phyloP scores from a whole-genome alignment of 805 yeast genomes.

The Wickerhamiella siamensis region DNA sequence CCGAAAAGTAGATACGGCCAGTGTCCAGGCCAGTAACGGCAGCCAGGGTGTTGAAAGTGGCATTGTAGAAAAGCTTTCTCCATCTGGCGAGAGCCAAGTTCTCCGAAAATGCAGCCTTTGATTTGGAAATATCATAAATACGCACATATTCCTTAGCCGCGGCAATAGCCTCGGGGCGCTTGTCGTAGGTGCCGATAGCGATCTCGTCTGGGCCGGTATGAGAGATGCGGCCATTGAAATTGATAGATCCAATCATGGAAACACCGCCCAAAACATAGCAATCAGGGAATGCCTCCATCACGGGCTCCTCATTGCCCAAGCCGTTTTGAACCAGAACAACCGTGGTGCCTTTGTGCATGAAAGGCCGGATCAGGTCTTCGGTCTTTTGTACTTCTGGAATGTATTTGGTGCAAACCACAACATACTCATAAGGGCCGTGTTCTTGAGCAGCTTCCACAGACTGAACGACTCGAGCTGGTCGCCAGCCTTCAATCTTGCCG shows the following conservation, averaged over 20 bases:
- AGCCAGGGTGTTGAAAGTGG: conserved; percentile 47
- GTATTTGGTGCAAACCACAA: conserved; percentile 48
- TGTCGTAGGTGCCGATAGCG: conserved; percentile 39
- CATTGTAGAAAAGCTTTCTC: conserved; percentile 56
- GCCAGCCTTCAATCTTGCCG: conserved; percentile 41
- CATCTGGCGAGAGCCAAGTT: conserved; percentile 43
- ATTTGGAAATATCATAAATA: conserved; percentile 33
- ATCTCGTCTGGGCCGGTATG: conserved; percentile 40
- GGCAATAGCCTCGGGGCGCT: conserved; percentile 21
- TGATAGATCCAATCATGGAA: conserved; percentile 47
- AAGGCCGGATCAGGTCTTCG: conserved; percentile 38
- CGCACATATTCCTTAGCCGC: conserved; percentile 33
- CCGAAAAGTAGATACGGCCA: conserved; percentile 37
- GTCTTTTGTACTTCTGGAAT: conserved; percentile 46
- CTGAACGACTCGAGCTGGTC: conserved; percentile 29
- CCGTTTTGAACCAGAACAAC: conserved; percentile 55
- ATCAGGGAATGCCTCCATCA: conserved; percentile 37
- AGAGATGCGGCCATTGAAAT: conserved; percentile 33
- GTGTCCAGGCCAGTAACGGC: conserved; percentile 45
- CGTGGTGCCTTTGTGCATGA: conserved; percentile 35
- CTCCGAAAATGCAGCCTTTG: conserved; percentile 29
- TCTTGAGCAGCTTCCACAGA: conserved; percentile 34
- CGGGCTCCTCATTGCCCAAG: conserved; percentile 44
- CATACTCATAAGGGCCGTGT: conserved; percentile 36
- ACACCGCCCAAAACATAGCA: conserved; percentile 46